Evolutionary conservation across 371 early-diverging fungal genomes (phyloP).

Genomic region (Nematocida sp.): DNA sequence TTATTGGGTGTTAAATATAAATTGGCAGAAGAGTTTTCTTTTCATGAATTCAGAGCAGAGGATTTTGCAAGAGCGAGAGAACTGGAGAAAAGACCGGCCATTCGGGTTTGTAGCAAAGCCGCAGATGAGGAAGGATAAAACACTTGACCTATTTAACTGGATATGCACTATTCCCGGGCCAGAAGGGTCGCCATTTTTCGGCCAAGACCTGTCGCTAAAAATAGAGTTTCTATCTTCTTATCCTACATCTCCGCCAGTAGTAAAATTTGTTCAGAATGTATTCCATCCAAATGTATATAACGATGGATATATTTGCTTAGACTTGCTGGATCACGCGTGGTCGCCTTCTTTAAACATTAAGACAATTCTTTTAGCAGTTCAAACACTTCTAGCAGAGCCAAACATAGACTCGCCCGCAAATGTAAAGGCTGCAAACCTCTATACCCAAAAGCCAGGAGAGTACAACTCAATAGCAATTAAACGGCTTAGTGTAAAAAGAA

Average conservation of each 20-base stretch:
- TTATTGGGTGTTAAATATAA: too few relatives aligned
- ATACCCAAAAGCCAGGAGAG: slow-evolving; percentile 81
- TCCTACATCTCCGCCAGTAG: slow-evolving; percentile 93
- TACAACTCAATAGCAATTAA: slow-evolving; percentile 79
- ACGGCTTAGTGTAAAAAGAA: not conserved
- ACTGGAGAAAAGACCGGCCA: slow-evolving; percentile 57
- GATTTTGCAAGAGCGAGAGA: slow-evolving; percentile 54
- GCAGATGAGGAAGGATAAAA: not conserved
- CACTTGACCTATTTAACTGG: slow-evolving; percentile 60
- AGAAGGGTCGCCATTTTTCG: slow-evolving; percentile 91
- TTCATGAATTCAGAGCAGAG: slow-evolving; percentile 54
- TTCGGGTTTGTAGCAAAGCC: slow-evolving; percentile 58
- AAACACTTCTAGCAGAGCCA: slow-evolving; percentile 89
- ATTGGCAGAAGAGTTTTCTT: slow-evolving; percentile 4
- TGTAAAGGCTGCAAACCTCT: slow-evolving; percentile 88
- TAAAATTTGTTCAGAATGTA: slow-evolving; percentile 89
- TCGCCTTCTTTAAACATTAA: slow-evolving; percentile 82
- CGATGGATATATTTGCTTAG: slow-evolving; percentile 93
- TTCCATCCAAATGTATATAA: slow-evolving; percentile 98
- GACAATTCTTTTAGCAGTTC: slow-evolving; percentile 88
- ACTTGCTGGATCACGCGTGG: slow-evolving; percentile 95
- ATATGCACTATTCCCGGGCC: slow-evolving; percentile 81
- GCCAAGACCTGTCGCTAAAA: slow-evolving; percentile 91
- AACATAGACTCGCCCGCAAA: slow-evolving; percentile 96
- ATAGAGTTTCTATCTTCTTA: slow-evolving; percentile 91